A percentile compares a stretch with the other conserved stretches of the same genome.
phyloP scores from a whole-genome alignment of 1,139 yeast genomes.

The Kodamaea plutei region DNA sequence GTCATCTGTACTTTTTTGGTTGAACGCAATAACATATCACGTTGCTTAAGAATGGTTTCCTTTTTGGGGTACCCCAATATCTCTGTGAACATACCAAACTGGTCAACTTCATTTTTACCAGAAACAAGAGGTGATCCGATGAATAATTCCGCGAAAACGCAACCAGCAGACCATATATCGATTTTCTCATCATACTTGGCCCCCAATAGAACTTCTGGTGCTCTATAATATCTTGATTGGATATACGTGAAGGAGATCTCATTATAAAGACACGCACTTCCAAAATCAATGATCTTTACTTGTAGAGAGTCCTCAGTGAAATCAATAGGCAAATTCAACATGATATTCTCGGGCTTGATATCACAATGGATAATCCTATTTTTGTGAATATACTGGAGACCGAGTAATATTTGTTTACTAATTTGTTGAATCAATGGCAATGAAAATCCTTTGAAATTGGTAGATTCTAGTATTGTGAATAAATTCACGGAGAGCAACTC shows the following conservation, averaged over 20 bases:
- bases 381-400: conserved; percentile 56
- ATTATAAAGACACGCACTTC: conserved; percentile 50
- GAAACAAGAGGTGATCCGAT: conserved; percentile 21
- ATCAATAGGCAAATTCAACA: conserved; percentile 38
- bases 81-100: conserved; percentile 19
- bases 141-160: conserved; percentile 21
- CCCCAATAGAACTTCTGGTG: conserved; percentile 83
- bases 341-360: conserved; percentile 65
- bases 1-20: conserved; percentile 8
- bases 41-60: conserved; percentile 10
- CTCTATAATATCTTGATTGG: conserved; percentile 63
- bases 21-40: conserved; percentile 7
- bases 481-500: conserved; percentile 69
- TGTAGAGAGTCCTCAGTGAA: conserved; percentile 22
- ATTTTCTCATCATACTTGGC: conserved; percentile 58
- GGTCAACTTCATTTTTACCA: conserved; percentile 22
- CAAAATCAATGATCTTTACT: conserved; percentile 62
- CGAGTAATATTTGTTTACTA: conserved; percentile 53
- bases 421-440: conserved; percentile 47
- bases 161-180: conserved; percentile 27
- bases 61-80: conserved; percentile 20
- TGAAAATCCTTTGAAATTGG: conserved; percentile 59
- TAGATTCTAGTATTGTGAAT: conserved; percentile 60
- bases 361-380: conserved; percentile 73
- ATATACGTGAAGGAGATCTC: conserved; percentile 54